These are phyloP conservation scores for Aegilops speltoides DNA, from an alignment of 176 grass and related monocot genomes.

Conservation along the genomic window DNA sequence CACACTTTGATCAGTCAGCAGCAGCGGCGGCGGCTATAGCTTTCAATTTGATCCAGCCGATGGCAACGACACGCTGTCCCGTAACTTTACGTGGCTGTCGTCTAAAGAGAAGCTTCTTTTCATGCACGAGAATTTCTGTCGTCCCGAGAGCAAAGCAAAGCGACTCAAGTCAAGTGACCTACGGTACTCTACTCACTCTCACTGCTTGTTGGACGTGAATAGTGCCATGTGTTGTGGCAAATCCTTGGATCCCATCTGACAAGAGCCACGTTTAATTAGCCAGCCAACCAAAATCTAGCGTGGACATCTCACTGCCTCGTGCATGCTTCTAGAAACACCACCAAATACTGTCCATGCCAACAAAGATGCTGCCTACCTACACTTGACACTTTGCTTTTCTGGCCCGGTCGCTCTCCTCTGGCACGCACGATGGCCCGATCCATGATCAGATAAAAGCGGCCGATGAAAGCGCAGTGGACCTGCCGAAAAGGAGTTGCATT, in stretches of 20 bases:
- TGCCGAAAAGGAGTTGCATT: not conserved
- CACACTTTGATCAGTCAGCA: too few relatives aligned
- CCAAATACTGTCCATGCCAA: too few relatives aligned
- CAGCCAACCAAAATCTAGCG: not conserved
- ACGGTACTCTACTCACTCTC: not conserved
- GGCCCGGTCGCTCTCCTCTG: not conserved
- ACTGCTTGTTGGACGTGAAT: too few relatives aligned
- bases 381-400: not conserved
- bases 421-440: not conserved
- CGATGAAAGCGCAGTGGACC: not conserved
- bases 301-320: not conserved
- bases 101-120: not conserved
- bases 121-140: not conserved
- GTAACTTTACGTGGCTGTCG: not conserved
- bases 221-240: too few relatives aligned
- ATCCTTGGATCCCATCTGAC: too few relatives aligned
- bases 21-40: too few relatives aligned
- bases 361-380: too few relatives aligned
- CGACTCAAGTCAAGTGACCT: not conserved
- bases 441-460: not conserved
- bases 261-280: too few relatives aligned
- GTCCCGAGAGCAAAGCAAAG: too few relatives aligned
- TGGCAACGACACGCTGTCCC: not conserved
- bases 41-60: too few relatives aligned
- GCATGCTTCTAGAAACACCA: not conserved